Evolutionary conservation across 768 basidiomycete genomes (phyloP), one percentile per base, ranked within the genome.

Genomic region (Phanerochaete sordida): DNA sequence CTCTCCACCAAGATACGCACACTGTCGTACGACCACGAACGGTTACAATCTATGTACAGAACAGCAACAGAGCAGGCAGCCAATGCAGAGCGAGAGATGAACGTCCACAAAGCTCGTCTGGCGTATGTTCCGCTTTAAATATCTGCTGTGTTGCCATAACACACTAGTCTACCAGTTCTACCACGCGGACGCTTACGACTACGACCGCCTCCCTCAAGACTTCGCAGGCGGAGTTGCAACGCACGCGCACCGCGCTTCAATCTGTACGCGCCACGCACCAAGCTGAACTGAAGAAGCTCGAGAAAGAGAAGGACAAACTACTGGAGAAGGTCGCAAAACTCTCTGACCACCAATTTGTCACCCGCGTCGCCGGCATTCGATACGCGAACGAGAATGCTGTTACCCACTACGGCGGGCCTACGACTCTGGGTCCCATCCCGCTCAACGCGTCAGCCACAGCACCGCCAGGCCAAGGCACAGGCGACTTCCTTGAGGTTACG

Each of bases 11-110:
- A 90, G 65, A 72, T 90, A 19, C 80, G 90, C 24, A 93, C 90
- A 1, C 75, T 93, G 1, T 82, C 84, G 2, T 94, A 95, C 61
- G 93, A 95, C 64, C 80, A 91, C 60, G 91, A 93, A 68, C 81
- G 93, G 13, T 77, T 93, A 61, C 74, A 75, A 33, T 81, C 83
- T 1, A 84, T 92, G 81, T 79, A 92, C 68, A 76, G 77, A 19
- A 69, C 77, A 11, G 81, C 84, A 13, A 77, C 74, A 3, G 91
- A 91, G 49, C 81, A 75, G 26, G 81, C 84, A 1, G 86, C 85
- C 15, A 85, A 80, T 48, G 90, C 91, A 33, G 93, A 93, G 71
- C 81, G 88, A n/a, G 91, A 93, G 70, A 80, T 79, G 68, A 88
- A 86, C 68, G 67, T 87, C 43, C 81, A 87, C 69, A 91, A 91